Conservation (phyloP, 1,284 basidiomycete genomes). For the Moesziomyces aphidis region DNA sequence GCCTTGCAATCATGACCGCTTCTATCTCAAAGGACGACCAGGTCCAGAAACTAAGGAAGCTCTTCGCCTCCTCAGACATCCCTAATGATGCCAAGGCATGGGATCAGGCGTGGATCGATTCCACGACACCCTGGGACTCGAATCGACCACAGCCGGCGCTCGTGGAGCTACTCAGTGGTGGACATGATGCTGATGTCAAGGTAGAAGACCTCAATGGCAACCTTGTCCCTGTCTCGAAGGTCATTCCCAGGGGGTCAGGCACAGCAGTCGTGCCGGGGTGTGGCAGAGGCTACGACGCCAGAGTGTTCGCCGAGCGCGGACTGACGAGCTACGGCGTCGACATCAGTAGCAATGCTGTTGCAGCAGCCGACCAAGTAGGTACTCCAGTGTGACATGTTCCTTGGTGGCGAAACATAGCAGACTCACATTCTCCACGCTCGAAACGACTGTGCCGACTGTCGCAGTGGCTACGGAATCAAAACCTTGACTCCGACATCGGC, state of each 20-base stretch:
- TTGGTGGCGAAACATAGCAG: no score
- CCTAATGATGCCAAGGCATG: conserved; percentile 52
- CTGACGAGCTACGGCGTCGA: conserved; percentile 44
- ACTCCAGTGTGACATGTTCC: no score
- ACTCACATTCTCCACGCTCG: no score
- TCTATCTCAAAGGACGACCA: conserved; percentile 26
- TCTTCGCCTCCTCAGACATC: conserved; percentile 36
- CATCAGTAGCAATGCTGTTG: conserved; percentile 46
- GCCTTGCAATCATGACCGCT: conserved; percentile 1
- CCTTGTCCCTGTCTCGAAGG: conserved; percentile 15
- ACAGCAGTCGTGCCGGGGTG: conserved; percentile 39
- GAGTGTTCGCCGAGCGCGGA: conserved; percentile 44
- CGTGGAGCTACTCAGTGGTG: conserved; percentile 32
- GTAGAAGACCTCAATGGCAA: conserved; percentile 16
- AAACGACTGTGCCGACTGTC: background rate
- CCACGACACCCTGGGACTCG: conserved; percentile 53
- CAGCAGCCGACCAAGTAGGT: conserved; percentile 43
- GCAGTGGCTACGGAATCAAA: conserved; percentile 45
- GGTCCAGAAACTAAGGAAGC: conserved; percentile 28
- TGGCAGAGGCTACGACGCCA: conserved; percentile 51
- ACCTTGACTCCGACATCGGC: conserved; percentile 7
- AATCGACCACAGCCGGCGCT: conserved; percentile 47
- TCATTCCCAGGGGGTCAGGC: conserved; percentile 27
- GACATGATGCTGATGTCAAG: conserved; percentile 26
- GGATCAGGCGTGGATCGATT: conserved; percentile 53